These are phyloP conservation scores for Polyplosphaeria fusca DNA, from an alignment of 495 filamentous ascomycete genomes.

Conservation along the genomic window DNA sequence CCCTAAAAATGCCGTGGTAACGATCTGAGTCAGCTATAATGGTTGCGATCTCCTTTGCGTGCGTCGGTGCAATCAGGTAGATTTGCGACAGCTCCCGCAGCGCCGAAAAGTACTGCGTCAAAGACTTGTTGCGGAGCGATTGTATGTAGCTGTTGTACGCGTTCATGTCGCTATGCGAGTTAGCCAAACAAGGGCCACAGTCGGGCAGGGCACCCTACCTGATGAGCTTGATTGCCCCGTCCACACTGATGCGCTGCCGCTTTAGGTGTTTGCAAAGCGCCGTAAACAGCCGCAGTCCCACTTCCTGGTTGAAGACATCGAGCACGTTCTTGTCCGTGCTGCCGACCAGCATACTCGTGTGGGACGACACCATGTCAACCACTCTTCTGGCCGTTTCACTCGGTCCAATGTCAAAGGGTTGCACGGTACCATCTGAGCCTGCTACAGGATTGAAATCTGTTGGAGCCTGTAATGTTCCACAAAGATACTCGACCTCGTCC, in stretches of 20 bases:
- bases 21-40: constrained; percentile 90
- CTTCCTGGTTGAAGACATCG: constrained; percentile 98
- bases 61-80: constrained; percentile 80
- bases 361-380: constrained; percentile 78
- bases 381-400: constrained; percentile 73
- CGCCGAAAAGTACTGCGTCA: constrained; percentile 86
- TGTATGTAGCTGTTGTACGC: constrained; percentile 82
- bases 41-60: constrained; percentile 91
- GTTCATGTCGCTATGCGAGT: constrained; percentile 73
- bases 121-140: constrained; percentile 73
- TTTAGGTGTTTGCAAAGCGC: constrained; percentile 96
- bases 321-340: constrained; percentile 96
- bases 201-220: constrained; percentile 48
- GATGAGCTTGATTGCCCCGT: constrained; percentile 88
- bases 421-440: constrained; percentile 35
- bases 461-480: constrained; percentile 79
- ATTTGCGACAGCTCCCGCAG: constrained; percentile 92
- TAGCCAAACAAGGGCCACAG: not conserved
- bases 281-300: constrained; percentile 85
- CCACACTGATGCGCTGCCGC: constrained; percentile 84
- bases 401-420: constrained; percentile 72
- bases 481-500: constrained; percentile 95
- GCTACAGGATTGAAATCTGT: constrained; percentile 85
- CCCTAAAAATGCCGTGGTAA: constrained; percentile 86
- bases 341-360: constrained; percentile 86